Conservation (phyloP, 768 basidiomycete genomes). For the Russula sp. region DNA sequence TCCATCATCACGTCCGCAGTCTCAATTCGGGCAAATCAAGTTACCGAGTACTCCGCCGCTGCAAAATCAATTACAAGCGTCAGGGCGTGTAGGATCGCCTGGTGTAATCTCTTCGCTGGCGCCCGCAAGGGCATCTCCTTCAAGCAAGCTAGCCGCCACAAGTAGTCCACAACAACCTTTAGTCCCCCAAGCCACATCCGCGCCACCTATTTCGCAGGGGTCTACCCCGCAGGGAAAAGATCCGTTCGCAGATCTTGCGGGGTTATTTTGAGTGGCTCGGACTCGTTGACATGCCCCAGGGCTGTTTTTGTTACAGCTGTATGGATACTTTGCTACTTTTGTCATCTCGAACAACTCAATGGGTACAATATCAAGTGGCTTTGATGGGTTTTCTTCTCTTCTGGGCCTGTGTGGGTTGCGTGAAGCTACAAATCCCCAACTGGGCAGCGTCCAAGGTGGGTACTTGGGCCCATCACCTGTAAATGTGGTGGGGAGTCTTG, state of each 20-base stretch:
- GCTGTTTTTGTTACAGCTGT: conserved; percentile 5
- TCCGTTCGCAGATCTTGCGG: conserved; percentile 80
- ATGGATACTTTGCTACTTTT: conserved; percentile 7
- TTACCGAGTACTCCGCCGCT: conserved; percentile 28
- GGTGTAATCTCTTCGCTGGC: conserved; percentile 5
- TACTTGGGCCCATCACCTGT: conserved; percentile 1
- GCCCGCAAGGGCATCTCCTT: conserved; percentile 6
- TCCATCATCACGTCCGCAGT: conserved; percentile 5
- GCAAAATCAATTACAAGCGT: conserved; percentile 20
- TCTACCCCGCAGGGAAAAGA: conserved; percentile 56
- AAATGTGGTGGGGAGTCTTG: conserved; percentile 1
- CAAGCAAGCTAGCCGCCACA: conserved; percentile 11
- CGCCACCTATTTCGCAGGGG: conserved; percentile 29
- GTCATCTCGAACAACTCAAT: conserved; percentile 7
- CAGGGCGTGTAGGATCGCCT: conserved; percentile 17
- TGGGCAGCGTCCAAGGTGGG: background rate
- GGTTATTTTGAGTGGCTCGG: conserved; percentile 53
- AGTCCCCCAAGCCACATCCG: conserved; percentile 18
- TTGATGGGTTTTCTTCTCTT: conserved; percentile 1
- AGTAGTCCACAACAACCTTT: conserved; percentile 22
- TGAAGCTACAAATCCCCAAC: background rate
- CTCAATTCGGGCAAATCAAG: conserved; percentile 29
- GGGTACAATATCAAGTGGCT: conserved; percentile 14
- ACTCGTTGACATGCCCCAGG: background rate
- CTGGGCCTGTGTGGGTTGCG: background rate